Base-by-base conservation (phyloP, 139 green algal genomes). In the Coelastrella sp. region DNA sequence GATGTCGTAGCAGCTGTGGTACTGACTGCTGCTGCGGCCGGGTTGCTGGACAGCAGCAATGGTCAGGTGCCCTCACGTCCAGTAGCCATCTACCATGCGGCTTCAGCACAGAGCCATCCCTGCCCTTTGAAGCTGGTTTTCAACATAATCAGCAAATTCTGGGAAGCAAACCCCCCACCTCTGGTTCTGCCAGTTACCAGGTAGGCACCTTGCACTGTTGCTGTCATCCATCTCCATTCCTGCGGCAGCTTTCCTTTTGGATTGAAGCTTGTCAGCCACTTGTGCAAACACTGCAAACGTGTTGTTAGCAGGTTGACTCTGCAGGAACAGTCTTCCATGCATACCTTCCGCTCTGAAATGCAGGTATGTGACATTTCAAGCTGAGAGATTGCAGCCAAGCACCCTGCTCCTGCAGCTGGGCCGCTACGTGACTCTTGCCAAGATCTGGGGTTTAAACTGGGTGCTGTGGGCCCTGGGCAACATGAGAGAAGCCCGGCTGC, bases 1-100 rank as follows among this genome's bases (percentile, higher is more conserved):
- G 77, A 84, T n/a, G 37, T 34, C 3, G 77, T 84, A 45, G 77
- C 45, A 45, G 43, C 60, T 32, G 21, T 84, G 8, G 25, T 75
- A 5, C 3, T 84, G 2, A 64, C 77, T 37, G 77, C 59, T 41
- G 77, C 57, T 40, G 77, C 35, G 38, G 74, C 74, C 25, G 34
- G 69, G 23, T 9, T n/a, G 13, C 34, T 57, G 50, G 41, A 60
- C 60, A 62, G 60, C 53, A 73, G 51, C 74, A 37, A 43, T 11
- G 60, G 60, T 38, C 21, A 0, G 6, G 13, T n/a, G 7, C 27
- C 17, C 1, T 11, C 48, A 37, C 11, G 21, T 9, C 5, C 17
- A 17, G 6, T 53, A 5, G 43, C 57, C 6, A 71, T 83, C 30
- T 83, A 83, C 35, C 76, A 83, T 21, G 57, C 76, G 5, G 57